These are phyloP conservation scores for Fusarium keratoplasticum DNA, from an alignment of 2,329 filamentous ascomycete species.

Conservation along the genomic window DNA sequence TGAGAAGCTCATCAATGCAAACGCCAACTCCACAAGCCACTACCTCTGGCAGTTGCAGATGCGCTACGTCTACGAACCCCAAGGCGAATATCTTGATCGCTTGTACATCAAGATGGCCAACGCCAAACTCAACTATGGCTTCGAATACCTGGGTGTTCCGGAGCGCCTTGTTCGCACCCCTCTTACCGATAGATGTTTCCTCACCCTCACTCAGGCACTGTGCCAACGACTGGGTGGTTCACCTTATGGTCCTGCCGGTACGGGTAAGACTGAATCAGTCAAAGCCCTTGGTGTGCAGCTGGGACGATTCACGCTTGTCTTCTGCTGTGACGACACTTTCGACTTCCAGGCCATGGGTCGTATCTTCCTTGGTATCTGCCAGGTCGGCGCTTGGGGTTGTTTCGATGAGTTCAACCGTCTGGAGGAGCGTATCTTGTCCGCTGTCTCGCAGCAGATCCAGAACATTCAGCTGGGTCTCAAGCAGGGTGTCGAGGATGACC, in stretches of 20 bases:
- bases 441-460: slow-evolving; percentile 98
- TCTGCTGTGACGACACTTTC: slow-evolving; percentile 99
- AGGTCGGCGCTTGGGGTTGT: slow-evolving; percentile 99
- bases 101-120: slow-evolving; percentile 97
- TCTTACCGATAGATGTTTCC: slow-evolving; percentile 96
- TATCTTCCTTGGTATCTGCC: slow-evolving; percentile 98
- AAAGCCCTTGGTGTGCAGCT: slow-evolving; percentile 97
- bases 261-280: slow-evolving; percentile 98
- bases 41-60: slow-evolving; percentile 96
- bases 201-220: slow-evolving; percentile 95
- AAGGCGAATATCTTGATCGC: slow-evolving; percentile 84
- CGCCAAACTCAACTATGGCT: slow-evolving; percentile 93
- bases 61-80: slow-evolving; percentile 89
- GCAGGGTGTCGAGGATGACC: slow-evolving; percentile 82
- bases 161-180: slow-evolving; percentile 97
- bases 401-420: slow-evolving; percentile 99
- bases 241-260: slow-evolving; percentile 96
- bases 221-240: slow-evolving; percentile 96
- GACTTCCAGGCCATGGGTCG: slow-evolving; percentile 99
- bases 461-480: slow-evolving; percentile 98
- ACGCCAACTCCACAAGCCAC: slow-evolving; percentile 81
- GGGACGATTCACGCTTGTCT: slow-evolving; percentile 96
- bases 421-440: slow-evolving; percentile 96
- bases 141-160: slow-evolving; percentile 96
- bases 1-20: slow-evolving; percentile 81